phyloP scores from a whole-genome alignment of 2,329 filamentous ascomycete genomes.

The Clonostachys byssicola region DNA sequence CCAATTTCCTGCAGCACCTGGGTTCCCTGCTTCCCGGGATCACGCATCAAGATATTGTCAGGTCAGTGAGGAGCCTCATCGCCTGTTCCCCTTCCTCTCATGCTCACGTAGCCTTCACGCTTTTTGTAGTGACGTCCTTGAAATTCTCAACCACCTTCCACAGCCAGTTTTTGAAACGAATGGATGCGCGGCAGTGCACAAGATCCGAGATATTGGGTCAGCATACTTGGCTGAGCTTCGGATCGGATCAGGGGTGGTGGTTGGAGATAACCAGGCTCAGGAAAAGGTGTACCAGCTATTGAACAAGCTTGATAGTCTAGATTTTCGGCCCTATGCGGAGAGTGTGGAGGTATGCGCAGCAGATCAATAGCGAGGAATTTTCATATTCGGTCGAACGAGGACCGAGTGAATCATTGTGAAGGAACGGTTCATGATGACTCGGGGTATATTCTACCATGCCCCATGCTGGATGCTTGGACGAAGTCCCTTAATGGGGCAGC shows the following conservation, averaged over 20 bases:
- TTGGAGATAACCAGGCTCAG: neutral
- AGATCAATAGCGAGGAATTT: too few relatives aligned
- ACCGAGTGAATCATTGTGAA: too few relatives aligned
- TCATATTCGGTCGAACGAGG: too few relatives aligned
- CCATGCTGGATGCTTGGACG: too few relatives aligned
- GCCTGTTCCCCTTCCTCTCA: conserved; percentile 6
- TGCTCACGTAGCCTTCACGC: too few relatives aligned
- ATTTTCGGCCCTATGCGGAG: neutral
- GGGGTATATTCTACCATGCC: too few relatives aligned
- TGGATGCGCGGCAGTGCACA: conserved; percentile 24
- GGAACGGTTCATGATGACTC: too few relatives aligned
- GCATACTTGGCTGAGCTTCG: conserved; percentile 22
- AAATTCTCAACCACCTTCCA: conserved; percentile 26
- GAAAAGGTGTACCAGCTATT: neutral
- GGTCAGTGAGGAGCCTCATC: neutral
- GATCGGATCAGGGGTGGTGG: neutral
- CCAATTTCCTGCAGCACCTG: conserved; percentile 26
- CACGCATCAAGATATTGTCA: neutral
- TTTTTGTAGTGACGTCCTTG: conserved; percentile 20
- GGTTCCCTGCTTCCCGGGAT: conserved; percentile 5
- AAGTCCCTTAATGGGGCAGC: too few relatives aligned
- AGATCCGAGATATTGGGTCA: conserved; percentile 27
- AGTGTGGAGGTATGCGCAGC: too few relatives aligned
- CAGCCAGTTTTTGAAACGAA: conserved; percentile 24
- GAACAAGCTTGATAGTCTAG: neutral